Percentiles rank a stretch among this genome's conserved stretches.
Conservation (phyloP, 2,329 filamentous ascomycete genomes). For the Microsporum audouinii region DNA sequence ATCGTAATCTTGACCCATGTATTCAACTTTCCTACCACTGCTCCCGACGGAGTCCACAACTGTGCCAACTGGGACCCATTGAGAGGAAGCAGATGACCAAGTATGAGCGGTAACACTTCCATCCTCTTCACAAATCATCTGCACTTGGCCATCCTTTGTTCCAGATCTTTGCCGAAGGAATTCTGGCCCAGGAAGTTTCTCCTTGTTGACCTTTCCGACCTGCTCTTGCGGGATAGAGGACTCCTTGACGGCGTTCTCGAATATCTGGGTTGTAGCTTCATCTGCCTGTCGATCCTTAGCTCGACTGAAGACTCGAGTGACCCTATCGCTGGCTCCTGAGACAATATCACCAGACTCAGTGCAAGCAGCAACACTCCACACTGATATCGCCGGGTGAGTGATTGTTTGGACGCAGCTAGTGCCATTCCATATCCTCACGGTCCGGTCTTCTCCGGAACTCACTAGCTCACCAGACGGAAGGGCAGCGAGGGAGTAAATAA, state of each 20-base stretch:
- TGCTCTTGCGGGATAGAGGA: conserved; percentile 84
- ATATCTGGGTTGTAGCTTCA: conserved; percentile 55
- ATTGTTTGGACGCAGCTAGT: conserved; percentile 84
- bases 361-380: conserved; percentile 85
- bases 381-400: conserved; percentile 90
- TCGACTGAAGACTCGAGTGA: conserved; percentile 74
- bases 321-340: conserved; percentile 80
- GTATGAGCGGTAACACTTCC: conserved; percentile 76
- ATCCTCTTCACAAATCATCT: conserved; percentile 75
- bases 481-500: conserved; percentile 74
- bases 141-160: conserved; percentile 91
- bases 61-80: conserved; percentile 86
- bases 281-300: conserved; percentile 58
- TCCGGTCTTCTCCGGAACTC: conserved; percentile 89
- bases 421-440: conserved; percentile 76
- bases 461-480: conserved; percentile 77
- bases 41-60: conserved; percentile 83
- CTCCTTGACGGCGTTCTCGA: conserved; percentile 68
- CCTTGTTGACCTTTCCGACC: conserved; percentile 74
- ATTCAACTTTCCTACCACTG: conserved; percentile 62
- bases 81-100: conserved; percentile 61
- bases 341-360: conserved; percentile 77
- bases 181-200: conserved; percentile 77
- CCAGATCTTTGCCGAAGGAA: conserved; percentile 72
- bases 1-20: conserved; percentile 81